Evolutionary conservation across 495 filamentous ascomycete genomes (phyloP), one percentile per base, ranked within the genome.

Genomic region (Aspergillus taichungensis): DNA sequence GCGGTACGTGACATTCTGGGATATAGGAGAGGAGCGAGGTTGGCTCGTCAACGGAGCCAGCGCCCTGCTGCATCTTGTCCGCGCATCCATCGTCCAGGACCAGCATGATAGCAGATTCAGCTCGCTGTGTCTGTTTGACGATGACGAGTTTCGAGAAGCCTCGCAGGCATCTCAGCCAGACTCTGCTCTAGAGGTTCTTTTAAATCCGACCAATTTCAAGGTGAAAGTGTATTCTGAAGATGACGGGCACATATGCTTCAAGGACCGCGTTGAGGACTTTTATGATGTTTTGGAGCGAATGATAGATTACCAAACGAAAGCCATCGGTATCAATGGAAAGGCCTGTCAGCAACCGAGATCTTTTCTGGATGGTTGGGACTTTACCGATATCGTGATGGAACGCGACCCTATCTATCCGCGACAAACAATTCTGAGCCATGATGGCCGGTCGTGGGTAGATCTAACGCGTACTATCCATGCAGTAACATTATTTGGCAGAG

Each of bases 21-120:
- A 69, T 51, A 52, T 49, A 27, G 52, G 41, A 24, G 56, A 62
- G 8, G 56, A 60, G 18, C 52, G 58, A 33, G 67, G 57, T 1
- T 71, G 67, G 67, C 44, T 69, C 3, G 51, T 69, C 1, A 58
- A 71, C 37, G 67, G 65, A 30, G 43, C 56, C 13, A 64, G 61
- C 40, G 62, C 64, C 5, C 39, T 71, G 4, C 56, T 69, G n/a
- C 66, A 71, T 44, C 51, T 69, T 18, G 41, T 68, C 12, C 59
- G 62, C 8, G 55, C 63, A 10, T 66, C 62, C 3, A 34, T 70
- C 6, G 33, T 49, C 11, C 52, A 55, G 13, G 52, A 53, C 34
- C 43, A 30, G n/a, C 37, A 36, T 4, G 46, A 51, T 30, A 47
- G 47, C 7, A 45, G 45, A 18, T 53, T 56, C 27, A 13, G 37